Percentiles rank a stretch among this genome's conserved stretches.
These are phyloP conservation scores for Epicoccum nigrum DNA, from an alignment of 2,329 filamentous ascomycete genomes.

Conservation along the genomic window DNA sequence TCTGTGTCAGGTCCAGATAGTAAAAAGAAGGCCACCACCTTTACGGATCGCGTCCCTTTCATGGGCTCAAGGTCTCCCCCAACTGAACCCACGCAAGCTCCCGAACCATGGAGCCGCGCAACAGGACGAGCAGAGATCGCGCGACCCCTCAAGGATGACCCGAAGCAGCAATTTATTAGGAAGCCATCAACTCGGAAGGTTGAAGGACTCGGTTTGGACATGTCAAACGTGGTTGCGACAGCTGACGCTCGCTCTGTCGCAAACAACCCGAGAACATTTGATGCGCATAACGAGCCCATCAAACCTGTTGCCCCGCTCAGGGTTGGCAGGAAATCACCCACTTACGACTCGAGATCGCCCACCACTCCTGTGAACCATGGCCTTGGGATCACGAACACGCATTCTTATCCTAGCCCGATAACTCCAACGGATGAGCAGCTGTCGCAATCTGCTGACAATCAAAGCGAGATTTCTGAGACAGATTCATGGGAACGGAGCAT, in stretches of 20 bases:
- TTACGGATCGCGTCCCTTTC: constrained; percentile 37
- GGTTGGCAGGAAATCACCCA: constrained; percentile 46
- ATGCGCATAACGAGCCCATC: constrained; percentile 46
- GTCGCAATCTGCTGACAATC: constrained; percentile 17
- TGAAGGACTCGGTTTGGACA: constrained; percentile 22
- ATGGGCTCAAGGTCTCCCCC: constrained; percentile 32
- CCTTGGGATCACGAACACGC: constrained; percentile 30
- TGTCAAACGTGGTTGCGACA: constrained; percentile 36
- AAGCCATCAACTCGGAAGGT: constrained; percentile 32
- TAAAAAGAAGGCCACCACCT: constrained; percentile 36
- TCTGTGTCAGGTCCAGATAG: constrained; percentile 35
- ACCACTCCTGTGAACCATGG: constrained; percentile 33
- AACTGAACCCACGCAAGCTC: constrained; percentile 51
- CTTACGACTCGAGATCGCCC: constrained; percentile 42
- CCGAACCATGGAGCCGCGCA: constrained; percentile 71
- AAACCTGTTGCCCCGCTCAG: constrained; percentile 53
- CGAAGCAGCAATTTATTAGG: constrained; percentile 55
- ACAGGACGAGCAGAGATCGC: constrained; percentile 71
- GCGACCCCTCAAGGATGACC: constrained; percentile 67
- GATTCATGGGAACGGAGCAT: constrained; percentile 25
- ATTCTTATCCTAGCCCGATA: constrained; percentile 38
- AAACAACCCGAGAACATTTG: constrained; percentile 28
- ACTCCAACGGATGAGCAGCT: constrained; percentile 35
- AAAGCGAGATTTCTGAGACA: constrained; percentile 18
- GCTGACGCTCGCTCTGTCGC: constrained; percentile 42